Percentiles rank a stretch among this genome's conserved stretches.
Evolutionary conservation across 2,329 filamentous ascomycete species (phyloP).

Genomic region (Akanthomyces dipterigenus): DNA sequence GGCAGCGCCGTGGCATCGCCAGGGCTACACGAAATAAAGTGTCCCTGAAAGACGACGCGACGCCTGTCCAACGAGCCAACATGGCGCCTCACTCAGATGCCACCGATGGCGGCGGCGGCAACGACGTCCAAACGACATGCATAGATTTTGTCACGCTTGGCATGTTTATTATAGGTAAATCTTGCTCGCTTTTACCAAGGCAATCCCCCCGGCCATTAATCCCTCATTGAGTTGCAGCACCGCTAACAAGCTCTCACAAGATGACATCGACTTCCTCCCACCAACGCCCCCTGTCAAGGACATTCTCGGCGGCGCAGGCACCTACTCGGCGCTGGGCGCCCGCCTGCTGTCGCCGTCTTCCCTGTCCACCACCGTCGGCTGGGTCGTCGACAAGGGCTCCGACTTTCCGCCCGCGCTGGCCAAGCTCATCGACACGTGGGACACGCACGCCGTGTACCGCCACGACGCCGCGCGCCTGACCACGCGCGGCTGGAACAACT

Average conservation of each 20-base stretch:
- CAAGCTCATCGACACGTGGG: conserved; percentile 63
- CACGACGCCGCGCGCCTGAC: conserved; percentile 62
- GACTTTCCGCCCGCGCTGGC: conserved; percentile 72
- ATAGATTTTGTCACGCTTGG: conserved; percentile 64
- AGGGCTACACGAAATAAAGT: not conserved
- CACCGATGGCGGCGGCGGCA: not conserved
- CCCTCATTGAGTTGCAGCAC: not conserved
- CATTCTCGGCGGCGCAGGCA: conserved; percentile 81
- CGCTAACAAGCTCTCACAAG: conserved; percentile 45
- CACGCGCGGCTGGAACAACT: conserved; percentile 90
- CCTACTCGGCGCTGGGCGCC: conserved; percentile 81
- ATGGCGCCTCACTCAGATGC: conserved; percentile 7
- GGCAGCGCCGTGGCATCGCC: not conserved
- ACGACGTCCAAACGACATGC: not conserved
- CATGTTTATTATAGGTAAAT: conserved; percentile 67
- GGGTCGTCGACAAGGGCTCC: conserved; percentile 83
- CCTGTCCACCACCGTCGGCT: conserved; percentile 64
- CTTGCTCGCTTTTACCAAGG: not conserved
- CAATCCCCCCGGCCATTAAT: not conserved
- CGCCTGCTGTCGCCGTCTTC: conserved; percentile 73
- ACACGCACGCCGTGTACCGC: conserved; percentile 65
- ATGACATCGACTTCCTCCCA: conserved; percentile 83
- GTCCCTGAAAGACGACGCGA: not conserved
- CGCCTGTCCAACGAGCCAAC: not conserved
- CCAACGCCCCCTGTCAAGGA: conserved; percentile 62